phyloP scores from a whole-genome alignment of 2,329 filamentous ascomycete genomes.

The Atkinsonella texensis region DNA sequence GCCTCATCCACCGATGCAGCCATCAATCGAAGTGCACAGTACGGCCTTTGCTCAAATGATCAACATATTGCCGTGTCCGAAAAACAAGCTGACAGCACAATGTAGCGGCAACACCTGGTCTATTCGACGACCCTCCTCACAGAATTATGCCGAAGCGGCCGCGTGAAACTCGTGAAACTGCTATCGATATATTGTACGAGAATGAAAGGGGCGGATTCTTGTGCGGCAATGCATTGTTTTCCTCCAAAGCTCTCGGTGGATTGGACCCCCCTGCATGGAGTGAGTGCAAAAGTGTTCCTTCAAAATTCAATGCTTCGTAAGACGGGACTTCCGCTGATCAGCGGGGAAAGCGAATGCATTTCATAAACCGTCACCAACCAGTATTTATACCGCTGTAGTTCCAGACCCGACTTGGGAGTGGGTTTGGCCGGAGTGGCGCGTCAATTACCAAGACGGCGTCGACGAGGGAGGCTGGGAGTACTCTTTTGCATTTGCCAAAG shows the following conservation, averaged over 20 bases:
- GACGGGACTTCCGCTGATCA: slow-evolving; percentile 3
- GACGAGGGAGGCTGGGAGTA: slow-evolving; percentile 96
- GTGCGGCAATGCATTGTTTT: slow-evolving; percentile 85
- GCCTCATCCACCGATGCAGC: slow-evolving; percentile 13
- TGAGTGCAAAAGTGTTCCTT: slow-evolving; percentile 12
- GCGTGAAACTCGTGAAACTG: slow-evolving; percentile 34
- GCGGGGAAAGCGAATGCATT: slow-evolving; percentile 42
- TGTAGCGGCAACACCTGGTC: slow-evolving; percentile 20
- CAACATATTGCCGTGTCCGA: background rate
- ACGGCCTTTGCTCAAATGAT: background rate
- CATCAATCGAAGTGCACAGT: slow-evolving; percentile 24
- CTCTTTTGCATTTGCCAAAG: slow-evolving; percentile 69
- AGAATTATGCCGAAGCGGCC: slow-evolving; percentile 23
- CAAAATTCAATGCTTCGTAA: too few species aligned
- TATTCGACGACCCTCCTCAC: slow-evolving; percentile 13
- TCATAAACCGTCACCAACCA: slow-evolving; percentile 47
- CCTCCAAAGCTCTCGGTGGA: slow-evolving; percentile 68
- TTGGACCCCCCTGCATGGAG: slow-evolving; percentile 80
- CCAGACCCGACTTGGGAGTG: slow-evolving; percentile 95
- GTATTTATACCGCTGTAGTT: slow-evolving; percentile 76
- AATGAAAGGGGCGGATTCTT: slow-evolving; percentile 87
- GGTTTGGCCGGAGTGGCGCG: slow-evolving; percentile 56
- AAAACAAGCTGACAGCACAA: background rate
- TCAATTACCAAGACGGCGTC: slow-evolving; percentile 58
- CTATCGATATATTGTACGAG: slow-evolving; percentile 84